Percentiles rank a stretch among this genome's conserved stretches.
Conservation (phyloP, 257 asterid species). For the Anisodus tanguticus region DNA sequence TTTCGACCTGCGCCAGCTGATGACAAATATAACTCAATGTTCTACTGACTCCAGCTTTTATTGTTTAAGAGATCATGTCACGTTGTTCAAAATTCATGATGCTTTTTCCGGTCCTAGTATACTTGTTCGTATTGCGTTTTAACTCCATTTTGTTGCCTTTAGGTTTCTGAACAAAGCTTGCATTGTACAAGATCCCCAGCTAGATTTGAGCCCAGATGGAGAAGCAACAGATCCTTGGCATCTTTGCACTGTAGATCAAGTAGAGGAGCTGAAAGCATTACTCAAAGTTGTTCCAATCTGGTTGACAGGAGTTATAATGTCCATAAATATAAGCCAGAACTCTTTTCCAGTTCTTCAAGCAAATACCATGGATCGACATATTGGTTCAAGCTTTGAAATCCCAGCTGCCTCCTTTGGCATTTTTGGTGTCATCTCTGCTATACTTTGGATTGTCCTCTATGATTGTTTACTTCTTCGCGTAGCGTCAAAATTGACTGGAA, state of each 20-base stretch:
- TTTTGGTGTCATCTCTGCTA: constrained; percentile 42
- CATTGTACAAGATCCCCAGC: constrained; percentile 46
- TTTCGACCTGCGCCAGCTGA: not conserved
- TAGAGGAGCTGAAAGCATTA: constrained; percentile 66
- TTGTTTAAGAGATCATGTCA: not conserved
- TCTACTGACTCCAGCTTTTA: not conserved
- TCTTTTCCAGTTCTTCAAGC: constrained; percentile 71
- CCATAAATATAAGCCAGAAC: constrained; percentile 46
- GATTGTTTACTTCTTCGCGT: constrained; percentile 59
- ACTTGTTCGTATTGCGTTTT: not conserved
- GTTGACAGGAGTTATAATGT: constrained; percentile 66
- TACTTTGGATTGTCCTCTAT: constrained; percentile 58
- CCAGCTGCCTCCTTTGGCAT: constrained; percentile 71
- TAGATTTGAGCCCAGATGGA: constrained; percentile 48
- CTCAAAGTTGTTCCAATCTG: constrained; percentile 63
- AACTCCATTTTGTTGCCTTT: not conserved
- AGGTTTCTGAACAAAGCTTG: constrained; percentile 84
- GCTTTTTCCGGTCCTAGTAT: not conserved
- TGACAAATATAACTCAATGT: not conserved
- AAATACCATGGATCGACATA: constrained; percentile 52
- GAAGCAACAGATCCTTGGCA: constrained; percentile 52
- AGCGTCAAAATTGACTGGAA: constrained; percentile 55
- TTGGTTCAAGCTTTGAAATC: constrained; percentile 50
- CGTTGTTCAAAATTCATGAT: not conserved
- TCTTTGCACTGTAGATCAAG: constrained; percentile 73